Evolutionary conservation across 2,329 filamentous ascomycete genomes (phyloP).

Genomic region (Cladophialophora immunda): DNA sequence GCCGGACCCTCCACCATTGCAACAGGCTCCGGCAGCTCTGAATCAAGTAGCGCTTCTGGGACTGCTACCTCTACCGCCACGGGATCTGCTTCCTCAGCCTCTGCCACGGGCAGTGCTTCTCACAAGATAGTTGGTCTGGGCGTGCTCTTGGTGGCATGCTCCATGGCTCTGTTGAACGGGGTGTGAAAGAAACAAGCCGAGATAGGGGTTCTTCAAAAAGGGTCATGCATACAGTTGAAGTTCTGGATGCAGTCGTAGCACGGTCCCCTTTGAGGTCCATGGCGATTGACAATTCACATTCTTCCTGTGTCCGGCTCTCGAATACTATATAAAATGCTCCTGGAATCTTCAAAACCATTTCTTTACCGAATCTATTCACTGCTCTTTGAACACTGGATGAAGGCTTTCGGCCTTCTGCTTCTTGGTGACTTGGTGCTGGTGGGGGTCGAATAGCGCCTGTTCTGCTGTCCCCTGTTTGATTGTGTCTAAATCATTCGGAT

Average conservation of each 20-base stretch:
- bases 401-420: no score
- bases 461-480: no score
- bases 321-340: not conserved
- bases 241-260: not conserved
- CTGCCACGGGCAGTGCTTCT: slow-evolving; percentile 15
- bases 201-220: not conserved
- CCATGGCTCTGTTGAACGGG: not conserved
- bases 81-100: slow-evolving; percentile 26
- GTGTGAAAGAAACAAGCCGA: not conserved
- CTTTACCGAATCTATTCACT: no score
- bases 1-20: slow-evolving; percentile 16
- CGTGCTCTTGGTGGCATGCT: not conserved
- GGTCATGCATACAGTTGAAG: not conserved
- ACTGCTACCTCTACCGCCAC: slow-evolving; percentile 20
- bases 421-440: no score
- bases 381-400: no score
- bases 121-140: not conserved
- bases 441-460: no score
- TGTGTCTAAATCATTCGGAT: no score
- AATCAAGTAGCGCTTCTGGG: slow-evolving; percentile 1
- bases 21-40: not conserved
- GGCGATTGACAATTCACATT: not conserved
- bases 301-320: not conserved
- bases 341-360: no score
- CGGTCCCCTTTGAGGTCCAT: not conserved